Conservation (phyloP, 257 asterid species). For the Rhazya stricta region DNA sequence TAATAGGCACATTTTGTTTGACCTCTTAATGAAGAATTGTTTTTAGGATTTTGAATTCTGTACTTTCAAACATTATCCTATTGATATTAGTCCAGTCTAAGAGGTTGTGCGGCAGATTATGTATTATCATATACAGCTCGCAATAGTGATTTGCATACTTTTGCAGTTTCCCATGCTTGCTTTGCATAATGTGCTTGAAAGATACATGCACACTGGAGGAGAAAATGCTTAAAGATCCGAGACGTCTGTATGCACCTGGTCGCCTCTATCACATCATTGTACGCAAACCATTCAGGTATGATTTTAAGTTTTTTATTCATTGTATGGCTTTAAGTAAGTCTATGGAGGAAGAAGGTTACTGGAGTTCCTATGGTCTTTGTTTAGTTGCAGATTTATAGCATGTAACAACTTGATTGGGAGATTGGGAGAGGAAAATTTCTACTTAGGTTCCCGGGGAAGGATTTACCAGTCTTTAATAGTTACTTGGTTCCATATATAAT, state of each 20-base stretch:
- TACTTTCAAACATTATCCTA: not conserved
- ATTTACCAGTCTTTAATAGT: not conserved
- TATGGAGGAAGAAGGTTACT: not conserved
- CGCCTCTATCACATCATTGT: slow-evolving; percentile 93
- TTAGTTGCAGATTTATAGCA: not conserved
- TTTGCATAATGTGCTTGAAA: slow-evolving; percentile 90
- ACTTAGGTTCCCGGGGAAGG: not conserved
- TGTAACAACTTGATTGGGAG: not conserved
- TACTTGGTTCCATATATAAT: not conserved
- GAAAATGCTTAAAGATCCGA: slow-evolving; percentile 91
- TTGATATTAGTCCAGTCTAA: not conserved
- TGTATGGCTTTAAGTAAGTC: not conserved
- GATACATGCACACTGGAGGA: slow-evolving; percentile 90
- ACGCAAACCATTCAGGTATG: slow-evolving; percentile 89
- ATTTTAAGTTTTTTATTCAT: not conserved
- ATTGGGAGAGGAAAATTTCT: not conserved
- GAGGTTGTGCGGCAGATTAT: not conserved
- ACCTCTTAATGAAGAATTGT: not conserved
- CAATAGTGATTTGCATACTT: slow-evolving; percentile 8
- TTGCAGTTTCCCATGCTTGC: slow-evolving; percentile 89
- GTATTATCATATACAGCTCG: not conserved
- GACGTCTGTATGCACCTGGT: slow-evolving; percentile 96
- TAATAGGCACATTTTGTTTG: not conserved
- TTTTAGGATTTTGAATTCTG: not conserved
- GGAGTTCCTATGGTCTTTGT: not conserved